phyloP scores from a whole-genome alignment of 2,329 filamentous ascomycete species.

The Verticillium klebahnii region DNA sequence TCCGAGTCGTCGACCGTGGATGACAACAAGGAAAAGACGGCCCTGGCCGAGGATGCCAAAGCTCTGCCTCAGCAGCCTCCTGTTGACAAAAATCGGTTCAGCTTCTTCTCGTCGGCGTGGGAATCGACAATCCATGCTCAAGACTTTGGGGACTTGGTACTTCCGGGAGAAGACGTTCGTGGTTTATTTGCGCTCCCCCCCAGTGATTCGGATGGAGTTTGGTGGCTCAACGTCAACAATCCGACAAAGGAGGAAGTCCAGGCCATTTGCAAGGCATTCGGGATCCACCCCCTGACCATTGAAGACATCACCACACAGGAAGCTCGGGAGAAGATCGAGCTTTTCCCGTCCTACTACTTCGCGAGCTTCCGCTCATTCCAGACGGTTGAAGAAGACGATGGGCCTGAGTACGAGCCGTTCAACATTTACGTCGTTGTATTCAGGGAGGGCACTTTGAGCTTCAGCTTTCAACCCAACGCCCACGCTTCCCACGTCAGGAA shows the following conservation, averaged over 20 bases:
- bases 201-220: constrained; percentile 72
- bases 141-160: constrained; percentile 80
- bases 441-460: constrained; percentile 89
- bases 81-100: constrained; percentile 74
- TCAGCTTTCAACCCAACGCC: constrained; percentile 83
- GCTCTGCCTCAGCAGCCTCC: constrained; percentile 25
- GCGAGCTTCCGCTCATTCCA: constrained; percentile 95
- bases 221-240: constrained; percentile 95
- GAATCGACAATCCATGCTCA: constrained; percentile 90
- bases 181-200: constrained; percentile 73
- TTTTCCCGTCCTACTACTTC: constrained; percentile 98
- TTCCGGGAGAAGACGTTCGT: constrained; percentile 84
- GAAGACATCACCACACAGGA: constrained; percentile 97
- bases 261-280: constrained; percentile 88
- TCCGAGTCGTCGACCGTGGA: constrained; percentile 36
- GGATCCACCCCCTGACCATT: constrained; percentile 89
- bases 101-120: constrained; percentile 93
- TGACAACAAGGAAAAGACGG: constrained; percentile 40
- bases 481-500: constrained; percentile 87
- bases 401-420: constrained; percentile 86
- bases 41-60: constrained; percentile 30
- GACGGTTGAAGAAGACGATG: constrained; percentile 68
- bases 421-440: constrained; percentile 98
- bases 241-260: constrained; percentile 85
- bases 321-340: constrained; percentile 94